Conservation (phyloP, 2,329 filamentous ascomycete species). For the Colletotrichum gloeosporioides region DNA sequence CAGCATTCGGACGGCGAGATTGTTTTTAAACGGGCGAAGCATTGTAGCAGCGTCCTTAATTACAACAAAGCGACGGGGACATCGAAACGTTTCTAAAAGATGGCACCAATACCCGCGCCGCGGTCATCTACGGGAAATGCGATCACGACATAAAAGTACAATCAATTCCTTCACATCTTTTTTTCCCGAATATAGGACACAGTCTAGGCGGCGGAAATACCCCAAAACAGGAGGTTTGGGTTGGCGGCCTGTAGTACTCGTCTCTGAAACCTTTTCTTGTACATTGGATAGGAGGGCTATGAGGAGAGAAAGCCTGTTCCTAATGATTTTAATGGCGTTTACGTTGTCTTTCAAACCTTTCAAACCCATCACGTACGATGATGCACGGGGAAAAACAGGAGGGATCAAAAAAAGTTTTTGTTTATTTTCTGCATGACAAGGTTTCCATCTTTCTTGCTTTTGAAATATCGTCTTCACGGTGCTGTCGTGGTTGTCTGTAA, state of each 20-base stretch:
- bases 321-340: conserved; percentile 9
- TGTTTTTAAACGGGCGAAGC: conserved; percentile 16
- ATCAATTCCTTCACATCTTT: background rate
- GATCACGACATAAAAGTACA: conserved; percentile 19
- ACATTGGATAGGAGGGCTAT: background rate
- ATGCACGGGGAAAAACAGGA: background rate
- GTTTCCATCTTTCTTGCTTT: background rate
- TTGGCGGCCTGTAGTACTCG: conserved; percentile 18
- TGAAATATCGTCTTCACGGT: background rate
- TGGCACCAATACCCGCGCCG: conserved; percentile 14
- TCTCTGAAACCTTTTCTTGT: background rate
- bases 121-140: conserved; percentile 21
- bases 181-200: conserved; percentile 6
- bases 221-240: background rate
- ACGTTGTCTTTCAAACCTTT: background rate
- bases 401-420: background rate
- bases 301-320: background rate
- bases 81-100: background rate
- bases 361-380: conserved; percentile 2
- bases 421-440: background rate
- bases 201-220: conserved; percentile 14
- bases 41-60: conserved; percentile 13
- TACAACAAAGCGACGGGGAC: conserved; percentile 5
- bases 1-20: conserved; percentile 24
- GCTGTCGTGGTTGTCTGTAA: background rate